phyloP scores from a whole-genome alignment of 2,329 filamentous ascomycete genomes.

The Ophiosphaerella herpotricha region DNA sequence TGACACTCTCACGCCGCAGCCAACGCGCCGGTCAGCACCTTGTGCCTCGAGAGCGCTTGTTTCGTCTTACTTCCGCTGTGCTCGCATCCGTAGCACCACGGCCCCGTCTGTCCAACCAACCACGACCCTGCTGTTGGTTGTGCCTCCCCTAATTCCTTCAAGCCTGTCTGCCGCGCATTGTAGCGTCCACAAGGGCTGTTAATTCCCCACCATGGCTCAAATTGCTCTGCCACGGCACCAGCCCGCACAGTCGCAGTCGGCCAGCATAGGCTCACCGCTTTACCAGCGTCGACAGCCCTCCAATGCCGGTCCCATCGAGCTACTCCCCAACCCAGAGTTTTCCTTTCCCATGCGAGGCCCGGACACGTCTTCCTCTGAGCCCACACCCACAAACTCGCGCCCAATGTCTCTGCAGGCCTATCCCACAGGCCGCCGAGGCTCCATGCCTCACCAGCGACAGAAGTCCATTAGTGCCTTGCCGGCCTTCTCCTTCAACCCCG shows the following conservation, averaged over 20 bases:
- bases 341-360: conserved; percentile 51
- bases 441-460: conserved; percentile 43
- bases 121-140: conserved; percentile 21
- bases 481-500: conserved; percentile 56
- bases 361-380: conserved; percentile 28
- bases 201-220: conserved; percentile 41
- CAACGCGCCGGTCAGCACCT: conserved; percentile 38
- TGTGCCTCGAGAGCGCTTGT: conserved; percentile 46
- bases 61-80: conserved; percentile 44
- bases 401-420: conserved; percentile 46
- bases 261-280: conserved; percentile 41
- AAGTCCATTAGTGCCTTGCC: conserved; percentile 52
- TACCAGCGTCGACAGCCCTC: conserved; percentile 42
- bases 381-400: conserved; percentile 41
- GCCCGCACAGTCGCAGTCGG: conserved; percentile 45
- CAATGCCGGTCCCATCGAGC: conserved; percentile 46
- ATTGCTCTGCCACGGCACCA: conserved; percentile 48
- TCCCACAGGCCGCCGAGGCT: conserved; percentile 40
- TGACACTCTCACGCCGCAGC: conserved; percentile 36
- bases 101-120: conserved; percentile 29
- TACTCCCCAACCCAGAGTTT: conserved; percentile 55
- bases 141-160: conserved; percentile 37
- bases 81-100: conserved; percentile 36
- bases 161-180: conserved; percentile 24
- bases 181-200: conserved; percentile 29